These are phyloP conservation scores for Scheffersomyces coipomensis DNA, from an alignment of 805 yeast species.

Conservation along the genomic window DNA sequence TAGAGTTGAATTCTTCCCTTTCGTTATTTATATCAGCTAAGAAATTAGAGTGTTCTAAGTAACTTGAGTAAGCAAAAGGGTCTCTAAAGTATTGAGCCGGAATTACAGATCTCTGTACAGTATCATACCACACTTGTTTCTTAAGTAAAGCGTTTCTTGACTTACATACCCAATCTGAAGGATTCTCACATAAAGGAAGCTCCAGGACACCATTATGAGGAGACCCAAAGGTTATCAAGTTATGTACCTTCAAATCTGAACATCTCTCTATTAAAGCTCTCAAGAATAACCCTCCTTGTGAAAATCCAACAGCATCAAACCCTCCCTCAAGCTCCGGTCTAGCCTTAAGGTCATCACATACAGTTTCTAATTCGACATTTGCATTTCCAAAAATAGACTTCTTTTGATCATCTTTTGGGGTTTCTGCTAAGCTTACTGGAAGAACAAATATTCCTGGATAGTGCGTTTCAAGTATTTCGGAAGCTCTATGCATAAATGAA, in stretches of 20 bases:
- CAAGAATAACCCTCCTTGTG: conserved; percentile 83
- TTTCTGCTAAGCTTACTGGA: conserved; percentile 50
- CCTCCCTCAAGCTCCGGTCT: conserved; percentile 51
- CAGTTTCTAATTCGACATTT: conserved; percentile 51
- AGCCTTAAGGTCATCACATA: conserved; percentile 51
- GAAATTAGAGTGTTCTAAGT: conserved; percentile 55
- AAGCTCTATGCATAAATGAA: conserved; percentile 50
- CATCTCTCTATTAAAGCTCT: conserved; percentile 67
- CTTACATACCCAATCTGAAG: conserved; percentile 58
- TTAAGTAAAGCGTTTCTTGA: conserved; percentile 53
- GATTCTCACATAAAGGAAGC: conserved; percentile 53
- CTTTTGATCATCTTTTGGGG: conserved; percentile 51
- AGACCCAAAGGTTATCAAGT: conserved; percentile 71
- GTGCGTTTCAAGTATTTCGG: conserved; percentile 37
- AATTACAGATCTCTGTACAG: conserved; percentile 55
- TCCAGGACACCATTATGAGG: conserved; percentile 79
- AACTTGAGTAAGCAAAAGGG: conserved; percentile 49
- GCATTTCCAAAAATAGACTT: conserved; percentile 60
- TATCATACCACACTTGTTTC: conserved; percentile 57
- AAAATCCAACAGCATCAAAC: conserved; percentile 73
- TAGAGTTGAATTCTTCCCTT: conserved; percentile 23
- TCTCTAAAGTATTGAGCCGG: conserved; percentile 81
- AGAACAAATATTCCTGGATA: conserved; percentile 54
- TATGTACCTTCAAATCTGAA: conserved; percentile 36
- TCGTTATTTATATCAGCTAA: conserved; percentile 72